A percentile compares a stretch with the other conserved stretches of the same genome.
Conservation (phyloP, 2,329 filamentous ascomycete species). For the Mariannaea sp. region DNA sequence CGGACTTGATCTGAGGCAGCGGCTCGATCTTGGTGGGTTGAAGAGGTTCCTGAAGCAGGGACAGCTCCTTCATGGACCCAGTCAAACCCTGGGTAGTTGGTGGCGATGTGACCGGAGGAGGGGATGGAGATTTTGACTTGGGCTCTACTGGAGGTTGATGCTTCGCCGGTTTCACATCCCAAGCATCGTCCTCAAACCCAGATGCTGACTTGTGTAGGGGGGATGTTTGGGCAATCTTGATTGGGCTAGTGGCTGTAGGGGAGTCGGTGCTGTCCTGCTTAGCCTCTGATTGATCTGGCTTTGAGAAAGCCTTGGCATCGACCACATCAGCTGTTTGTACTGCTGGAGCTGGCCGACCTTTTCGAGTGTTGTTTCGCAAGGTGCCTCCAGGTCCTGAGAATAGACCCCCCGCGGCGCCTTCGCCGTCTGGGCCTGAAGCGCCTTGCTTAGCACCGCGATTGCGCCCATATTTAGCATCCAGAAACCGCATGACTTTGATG, state of each 20-base stretch:
- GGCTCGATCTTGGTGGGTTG: slow-evolving; percentile 52
- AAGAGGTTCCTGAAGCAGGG: slow-evolving; percentile 57
- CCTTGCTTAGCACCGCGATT: slow-evolving; percentile 48
- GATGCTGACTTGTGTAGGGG: slow-evolving; percentile 43
- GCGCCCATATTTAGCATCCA: slow-evolving; percentile 81
- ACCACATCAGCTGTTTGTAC: slow-evolving; percentile 84
- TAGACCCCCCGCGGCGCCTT: slow-evolving; percentile 67
- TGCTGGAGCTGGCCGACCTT: slow-evolving; percentile 85
- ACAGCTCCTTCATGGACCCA: slow-evolving; percentile 68
- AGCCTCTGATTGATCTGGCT: slow-evolving; percentile 48
- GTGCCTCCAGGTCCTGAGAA: slow-evolving; percentile 94
- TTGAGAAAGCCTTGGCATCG: slow-evolving; percentile 83
- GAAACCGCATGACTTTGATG: slow-evolving; percentile 86
- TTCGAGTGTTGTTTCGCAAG: slow-evolving; percentile 91
- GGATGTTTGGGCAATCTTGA: slow-evolving; percentile 40
- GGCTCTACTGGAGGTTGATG: slow-evolving; percentile 44
- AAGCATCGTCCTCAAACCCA: slow-evolving; percentile 95
- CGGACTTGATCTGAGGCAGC: slow-evolving; percentile 36
- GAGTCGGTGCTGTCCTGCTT: slow-evolving; percentile 31
- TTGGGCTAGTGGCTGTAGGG: slow-evolving; percentile 28
- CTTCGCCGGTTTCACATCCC: slow-evolving; percentile 88
- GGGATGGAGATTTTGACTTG: slow-evolving; percentile 32
- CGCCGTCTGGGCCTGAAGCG: slow-evolving; percentile 53
- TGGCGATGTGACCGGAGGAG: slow-evolving; percentile 24
- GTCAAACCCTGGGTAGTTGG: slow-evolving; percentile 59